A percentile compares a stretch with the other conserved stretches of the same genome.
Conservation (phyloP, 1,139 yeast genomes). For the Pneumocystis carinii region DNA sequence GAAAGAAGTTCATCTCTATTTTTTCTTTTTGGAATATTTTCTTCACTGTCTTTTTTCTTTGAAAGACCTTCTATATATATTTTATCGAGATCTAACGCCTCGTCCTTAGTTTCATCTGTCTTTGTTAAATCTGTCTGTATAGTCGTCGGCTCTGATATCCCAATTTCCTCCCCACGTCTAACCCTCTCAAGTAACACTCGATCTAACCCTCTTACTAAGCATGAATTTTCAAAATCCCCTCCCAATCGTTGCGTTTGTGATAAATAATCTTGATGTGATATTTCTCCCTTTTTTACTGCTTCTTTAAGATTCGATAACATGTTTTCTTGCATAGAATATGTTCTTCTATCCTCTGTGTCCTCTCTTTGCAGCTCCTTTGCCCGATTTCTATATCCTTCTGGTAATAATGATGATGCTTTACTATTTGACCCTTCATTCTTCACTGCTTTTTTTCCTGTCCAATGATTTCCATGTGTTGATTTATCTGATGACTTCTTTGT, state of each 20-base stretch:
- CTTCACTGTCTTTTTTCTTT: not conserved
- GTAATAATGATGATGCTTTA: not conserved
- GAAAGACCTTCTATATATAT: not conserved
- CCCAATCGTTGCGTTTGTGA: slow-evolving; percentile 3
- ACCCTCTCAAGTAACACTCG: slow-evolving; percentile 8
- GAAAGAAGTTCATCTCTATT: not conserved
- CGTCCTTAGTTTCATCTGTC: not conserved
- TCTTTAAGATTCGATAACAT: not conserved
- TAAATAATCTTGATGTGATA: slow-evolving; percentile 9
- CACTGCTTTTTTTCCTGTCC: too few relatives aligned
- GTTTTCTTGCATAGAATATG: not conserved
- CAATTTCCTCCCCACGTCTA: slow-evolving; percentile 4
- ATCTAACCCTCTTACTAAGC: slow-evolving; percentile 11
- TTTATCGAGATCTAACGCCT: not conserved
- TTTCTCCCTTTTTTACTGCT: slow-evolving; percentile 4
- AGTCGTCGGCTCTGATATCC: not conserved
- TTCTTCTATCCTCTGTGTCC: not conserved
- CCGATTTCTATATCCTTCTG: not conserved
- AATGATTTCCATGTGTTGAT: too few relatives aligned
- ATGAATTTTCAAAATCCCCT: slow-evolving; percentile 7
- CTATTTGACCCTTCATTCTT: not conserved
- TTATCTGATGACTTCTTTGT: too few relatives aligned
- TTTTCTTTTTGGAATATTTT: too few relatives aligned
- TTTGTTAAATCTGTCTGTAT: not conserved
- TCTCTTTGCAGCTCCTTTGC: not conserved